Percentiles rank a stretch among this genome's conserved stretches.
Conservation (phyloP, 306 rosid genomes). For the Cucurbita maxima region DNA sequence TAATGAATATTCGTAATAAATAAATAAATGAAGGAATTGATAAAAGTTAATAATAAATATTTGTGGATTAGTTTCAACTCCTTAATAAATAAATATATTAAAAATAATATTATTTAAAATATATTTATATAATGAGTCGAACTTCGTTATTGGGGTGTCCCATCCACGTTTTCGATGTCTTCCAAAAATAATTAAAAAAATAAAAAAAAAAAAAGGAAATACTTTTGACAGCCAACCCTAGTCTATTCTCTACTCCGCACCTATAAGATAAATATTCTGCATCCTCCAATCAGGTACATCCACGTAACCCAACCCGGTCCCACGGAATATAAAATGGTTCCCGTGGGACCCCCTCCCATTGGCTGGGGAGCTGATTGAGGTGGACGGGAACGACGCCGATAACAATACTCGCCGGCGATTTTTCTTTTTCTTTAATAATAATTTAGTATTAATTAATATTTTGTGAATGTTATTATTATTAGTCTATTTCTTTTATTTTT, state of each 20-base stretch:
- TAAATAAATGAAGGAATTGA: not conserved
- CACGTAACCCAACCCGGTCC: not conserved
- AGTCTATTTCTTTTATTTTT: too few relatives aligned
- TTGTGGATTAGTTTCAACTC: not conserved
- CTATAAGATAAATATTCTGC: not conserved
- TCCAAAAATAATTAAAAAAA: not conserved
- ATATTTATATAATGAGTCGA: not conserved
- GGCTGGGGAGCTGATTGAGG: not conserved
- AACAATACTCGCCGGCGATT: not conserved
- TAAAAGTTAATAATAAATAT: not conserved
- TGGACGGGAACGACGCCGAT: not conserved
- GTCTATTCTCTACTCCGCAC: not conserved
- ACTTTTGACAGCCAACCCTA: not conserved
- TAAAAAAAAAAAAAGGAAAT: not conserved
- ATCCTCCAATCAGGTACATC: not conserved
- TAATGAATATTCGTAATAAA: not conserved
- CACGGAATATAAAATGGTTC: not conserved
- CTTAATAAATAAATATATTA: not conserved
- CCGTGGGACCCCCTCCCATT: not conserved
- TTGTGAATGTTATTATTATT: too few relatives aligned
- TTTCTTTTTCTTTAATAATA: too few relatives aligned
- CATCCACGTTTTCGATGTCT: constrained; percentile 6
- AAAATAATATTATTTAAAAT: too few relatives aligned
- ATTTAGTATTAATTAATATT: too few relatives aligned
- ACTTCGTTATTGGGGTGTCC: not conserved